Base-by-base conservation (phyloP, 805 yeast genomes). In the Saturnispora hagleri region DNA sequence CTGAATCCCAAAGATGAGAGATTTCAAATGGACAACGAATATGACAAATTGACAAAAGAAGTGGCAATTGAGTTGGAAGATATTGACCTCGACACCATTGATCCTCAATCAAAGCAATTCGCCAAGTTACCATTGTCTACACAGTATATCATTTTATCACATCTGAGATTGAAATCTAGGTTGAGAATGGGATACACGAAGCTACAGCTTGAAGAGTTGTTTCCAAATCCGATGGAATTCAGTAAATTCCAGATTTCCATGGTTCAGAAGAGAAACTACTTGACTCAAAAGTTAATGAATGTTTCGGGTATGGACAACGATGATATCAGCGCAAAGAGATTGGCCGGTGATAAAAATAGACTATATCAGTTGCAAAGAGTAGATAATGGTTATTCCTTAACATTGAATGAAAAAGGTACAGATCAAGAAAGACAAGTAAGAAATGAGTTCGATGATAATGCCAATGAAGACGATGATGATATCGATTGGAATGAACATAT, bases 141-240 rank as follows among this genome's bases (percentile, higher is more conserved):
- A 0, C 97, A 89, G 63, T 93, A 93, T 63, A 88, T 89, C 78
- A 79, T 89, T 3, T 69, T 93, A 12, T 87, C 93, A 9, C 88
- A 87, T 53, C 75, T 95, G 15, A 67, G 99, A 52, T 69, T 89
- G 26, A 76, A 89, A 55, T 90, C 97, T 0, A 71, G 99, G 53
- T 75, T 93, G 63, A 81, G 99, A 69, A 84, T 93, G 96, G 99
- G 99, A 1, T 90, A 86, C 62, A 74, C 91, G 0, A 87, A 89
- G 52, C 89, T 86, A n/a, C 97, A 93, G 61, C 71, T 93, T 35
- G 86, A 87, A 57, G 70, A 77, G 4, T 69, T 89, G 51, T 93
- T 91, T 60, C 95, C 97, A 0, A 75, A 86, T 60, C 80, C 90
- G 50, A 75, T 87, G 79, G 97, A 89, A 54, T 93, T 93, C 61